These are phyloP conservation scores for Pseudozyma sp. DNA, from an alignment of 1,284 basidiomycete genomes.

Conservation along the genomic window DNA sequence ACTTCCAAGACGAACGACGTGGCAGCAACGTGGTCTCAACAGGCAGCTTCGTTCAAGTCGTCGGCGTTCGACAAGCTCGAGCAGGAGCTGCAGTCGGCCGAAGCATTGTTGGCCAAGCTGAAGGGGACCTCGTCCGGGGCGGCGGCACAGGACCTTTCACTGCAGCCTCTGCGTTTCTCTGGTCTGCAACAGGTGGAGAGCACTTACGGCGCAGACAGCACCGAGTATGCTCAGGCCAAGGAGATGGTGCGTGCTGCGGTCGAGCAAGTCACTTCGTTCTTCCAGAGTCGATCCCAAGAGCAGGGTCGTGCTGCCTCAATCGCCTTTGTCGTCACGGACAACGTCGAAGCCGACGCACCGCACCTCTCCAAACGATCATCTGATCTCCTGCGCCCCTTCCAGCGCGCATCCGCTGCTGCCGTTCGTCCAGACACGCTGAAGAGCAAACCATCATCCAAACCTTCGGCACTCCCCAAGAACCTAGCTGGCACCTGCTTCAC, in stretches of 20 bases:
- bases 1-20: slow-evolving; percentile 11
- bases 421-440: background rate
- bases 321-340: slow-evolving; percentile 45
- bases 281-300: slow-evolving; percentile 29
- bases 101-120: slow-evolving; percentile 31
- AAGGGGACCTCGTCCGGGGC: slow-evolving; percentile 1
- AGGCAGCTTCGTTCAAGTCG: slow-evolving; percentile 36
- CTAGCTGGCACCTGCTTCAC: slow-evolving; percentile 51
- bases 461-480: slow-evolving; percentile 32
- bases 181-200: slow-evolving; percentile 41
- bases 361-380: slow-evolving; percentile 23
- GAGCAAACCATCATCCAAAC: slow-evolving; percentile 6
- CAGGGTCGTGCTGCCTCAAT: slow-evolving; percentile 33
- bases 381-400: slow-evolving; percentile 38
- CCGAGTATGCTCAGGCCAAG: slow-evolving; percentile 34
- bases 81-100: slow-evolving; percentile 34
- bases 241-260: slow-evolving; percentile 30
- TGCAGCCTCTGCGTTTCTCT: slow-evolving; percentile 51
- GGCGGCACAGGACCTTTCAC: slow-evolving; percentile 19
- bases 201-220: slow-evolving; percentile 37
- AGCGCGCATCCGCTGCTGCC: slow-evolving; percentile 10
- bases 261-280: slow-evolving; percentile 20
- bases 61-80: slow-evolving; percentile 37
- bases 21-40: slow-evolving; percentile 23
- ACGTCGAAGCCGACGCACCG: slow-evolving; percentile 3